Conservation (phyloP, 352 stramenopile species). For the Pythium phragmitis region DNA sequence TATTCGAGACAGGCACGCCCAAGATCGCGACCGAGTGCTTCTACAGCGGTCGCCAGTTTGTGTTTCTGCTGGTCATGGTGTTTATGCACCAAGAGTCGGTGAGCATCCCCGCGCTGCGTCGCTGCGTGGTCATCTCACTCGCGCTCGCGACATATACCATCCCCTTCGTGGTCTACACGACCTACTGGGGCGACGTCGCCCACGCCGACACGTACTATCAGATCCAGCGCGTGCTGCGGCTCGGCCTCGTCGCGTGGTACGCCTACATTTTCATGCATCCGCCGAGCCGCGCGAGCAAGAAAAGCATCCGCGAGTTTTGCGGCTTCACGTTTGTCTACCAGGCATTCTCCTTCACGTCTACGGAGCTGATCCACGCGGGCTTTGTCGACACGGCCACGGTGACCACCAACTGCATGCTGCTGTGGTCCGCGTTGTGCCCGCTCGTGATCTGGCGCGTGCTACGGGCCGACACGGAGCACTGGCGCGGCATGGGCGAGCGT, state of each 20-base stretch:
- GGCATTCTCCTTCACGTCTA: constrained; percentile 14
- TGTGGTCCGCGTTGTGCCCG: constrained; percentile 36
- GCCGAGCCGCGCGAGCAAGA: constrained; percentile 41
- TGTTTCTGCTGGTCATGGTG: constrained; percentile 54
- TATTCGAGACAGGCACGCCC: constrained; percentile 12
- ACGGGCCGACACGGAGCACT: constrained; percentile 34
- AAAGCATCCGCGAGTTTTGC: constrained; percentile 57
- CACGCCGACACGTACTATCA: not conserved
- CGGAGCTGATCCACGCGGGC: constrained; percentile 7
- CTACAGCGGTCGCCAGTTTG: constrained; percentile 54
- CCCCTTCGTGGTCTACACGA: constrained; percentile 30
- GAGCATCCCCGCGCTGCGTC: constrained; percentile 46
- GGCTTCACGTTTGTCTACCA: constrained; percentile 20
- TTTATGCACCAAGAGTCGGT: constrained; percentile 66
- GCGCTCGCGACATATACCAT: constrained; percentile 53
- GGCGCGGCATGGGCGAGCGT: constrained; percentile 43
- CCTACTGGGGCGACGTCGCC: constrained; percentile 28
- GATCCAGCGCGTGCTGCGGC: constrained; percentile 26
- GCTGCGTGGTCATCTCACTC: constrained; percentile 41
- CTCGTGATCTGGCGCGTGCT: constrained; percentile 54
- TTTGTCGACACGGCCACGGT: constrained; percentile 8
- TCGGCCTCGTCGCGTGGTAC: constrained; percentile 26
- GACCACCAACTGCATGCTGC: constrained; percentile 15
- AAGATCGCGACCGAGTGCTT: constrained; percentile 37
- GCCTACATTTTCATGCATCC: constrained; percentile 39